Percentiles rank a stretch among this genome's conserved stretches.
These are phyloP conservation scores for Boletus sp. DNA, from an alignment of 768 basidiomycete genomes.

Conservation along the genomic window DNA sequence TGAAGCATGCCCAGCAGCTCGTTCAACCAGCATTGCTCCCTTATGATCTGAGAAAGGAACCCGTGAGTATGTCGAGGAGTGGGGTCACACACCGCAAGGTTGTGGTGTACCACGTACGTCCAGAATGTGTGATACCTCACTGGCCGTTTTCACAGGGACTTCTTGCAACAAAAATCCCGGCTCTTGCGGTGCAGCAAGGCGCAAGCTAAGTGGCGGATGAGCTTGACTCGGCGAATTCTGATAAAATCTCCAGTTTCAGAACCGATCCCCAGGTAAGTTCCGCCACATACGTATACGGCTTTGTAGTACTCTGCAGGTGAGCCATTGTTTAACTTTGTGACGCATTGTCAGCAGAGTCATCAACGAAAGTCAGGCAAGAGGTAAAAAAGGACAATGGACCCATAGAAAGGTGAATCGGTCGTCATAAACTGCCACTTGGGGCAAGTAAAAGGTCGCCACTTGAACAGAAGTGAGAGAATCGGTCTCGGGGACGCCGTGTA, in stretches of 20 bases:
- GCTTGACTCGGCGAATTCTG: slow-evolving; percentile 63
- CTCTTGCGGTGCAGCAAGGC: slow-evolving; percentile 67
- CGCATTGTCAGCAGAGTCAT: slow-evolving; percentile 10
- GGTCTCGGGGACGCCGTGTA: not conserved
- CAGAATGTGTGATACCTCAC: slow-evolving; percentile 72
- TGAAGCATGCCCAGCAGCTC: slow-evolving; percentile 58
- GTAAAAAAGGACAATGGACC: not conserved
- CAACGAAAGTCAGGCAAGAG: not conserved
- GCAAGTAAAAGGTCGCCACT: not conserved
- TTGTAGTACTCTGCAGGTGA: slow-evolving; percentile 64
- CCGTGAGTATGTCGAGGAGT: not conserved
- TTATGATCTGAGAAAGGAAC: slow-evolving; percentile 42
- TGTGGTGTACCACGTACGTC: slow-evolving; percentile 47
- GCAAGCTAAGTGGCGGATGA: slow-evolving; percentile 70
- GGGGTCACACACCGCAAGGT: not conserved
- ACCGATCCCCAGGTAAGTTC: not conserved
- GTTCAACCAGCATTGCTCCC: slow-evolving; percentile 85
- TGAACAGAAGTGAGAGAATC: not conserved
- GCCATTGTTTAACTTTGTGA: slow-evolving; percentile 52
- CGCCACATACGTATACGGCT: slow-evolving; percentile 56
- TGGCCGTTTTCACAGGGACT: slow-evolving; percentile 68
- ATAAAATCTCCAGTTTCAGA: slow-evolving; percentile 2
- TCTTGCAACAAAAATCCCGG: slow-evolving; percentile 73
- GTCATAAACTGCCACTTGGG: not conserved
- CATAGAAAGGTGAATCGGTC: not conserved